Evolutionary conservation across 78 protist genomes (phyloP), one percentile per base, ranked within the genome.

Genomic region (Dictyostelium brefeldianum): DNA sequence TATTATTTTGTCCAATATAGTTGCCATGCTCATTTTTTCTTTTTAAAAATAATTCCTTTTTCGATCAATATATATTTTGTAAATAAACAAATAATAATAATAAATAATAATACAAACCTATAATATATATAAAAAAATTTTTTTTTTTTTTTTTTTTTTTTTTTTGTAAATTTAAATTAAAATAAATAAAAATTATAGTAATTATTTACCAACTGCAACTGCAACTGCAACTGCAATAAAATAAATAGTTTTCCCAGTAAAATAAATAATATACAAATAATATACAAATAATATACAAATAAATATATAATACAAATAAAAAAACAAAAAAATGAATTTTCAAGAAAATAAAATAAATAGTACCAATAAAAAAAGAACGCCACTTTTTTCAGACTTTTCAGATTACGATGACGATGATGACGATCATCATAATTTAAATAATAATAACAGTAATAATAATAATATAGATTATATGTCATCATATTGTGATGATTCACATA

Each of bases 361-460:
- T 11, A 74, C 43, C 43, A 36, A 36, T 36, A 22, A 53, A 20
- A 43, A 25, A 53, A 43, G 83, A 78, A 53, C 78, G 2, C 46
- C 78, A 41, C 27, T 20, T 20, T 71, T 43, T 20, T 31, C 78
- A 17, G 65, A 78, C 14, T 71, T 43, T 20, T 31, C 78, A 17
- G 65, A 78, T 78, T 25, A n/a, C 31, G 25, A 78, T 54, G 50
- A 53, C 17, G 65, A 78, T 41, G 83, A 78, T 54, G 64, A 78
- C 12, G 20, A 54, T 31, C 51, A 78, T 54, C 29, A n/a, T 27
- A 64, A 46, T 51, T n/a, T n/a, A 22, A 22, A 75, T 22, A 11
- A n/a, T n/a, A n/a, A n/a, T n/a, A n/a, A n/a, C n/a, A n/a, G n/a
- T n/a, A n/a, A n/a, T n/a, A n/a, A n/a, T n/a, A n/a, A n/a, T n/a